Evolutionary conservation across 108 stramenopile species (phyloP), one percentile per base, ranked within the genome.

Genomic region (Cyclotella cryptica): DNA sequence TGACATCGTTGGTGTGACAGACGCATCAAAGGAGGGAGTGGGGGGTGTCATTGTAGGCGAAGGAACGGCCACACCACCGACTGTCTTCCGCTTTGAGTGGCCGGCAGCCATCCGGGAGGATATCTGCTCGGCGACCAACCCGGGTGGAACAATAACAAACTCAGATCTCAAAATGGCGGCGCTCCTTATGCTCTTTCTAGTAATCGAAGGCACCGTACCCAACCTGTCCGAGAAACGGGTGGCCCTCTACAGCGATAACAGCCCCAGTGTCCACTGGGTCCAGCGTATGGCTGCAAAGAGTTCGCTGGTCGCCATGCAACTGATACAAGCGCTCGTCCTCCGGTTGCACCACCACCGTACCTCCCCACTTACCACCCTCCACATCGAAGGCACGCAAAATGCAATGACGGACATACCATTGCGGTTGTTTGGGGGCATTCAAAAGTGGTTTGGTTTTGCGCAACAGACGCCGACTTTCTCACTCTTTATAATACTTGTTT

Each of bases 11-110:
- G 78, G 78, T 0, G 26, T 79, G 3, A 64, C 64, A 0, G 70
- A 79, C 66, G 69, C 78, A 14, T 72, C 86, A 3, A 70, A 69
- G 0, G 51, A 22, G 21, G 86, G 83, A n/a, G 66, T 72, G 1
- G 85, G 81, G 0, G 52, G 58, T 9, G 3, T 61, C 7, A 39
- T 61, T 14, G 12, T 61, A 10, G 60, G 60, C 4, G 60, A 61
- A 12, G 2, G 70, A 26, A 46, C 29, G 7, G 60, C 6, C 0
- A 44, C 35, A 28, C 12, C 28, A 9, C 73, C 73, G 0, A 81
- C 80, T 2, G 74, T 75, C 0, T 81, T 81, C 47, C 46, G 74
- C 3, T 4, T 67, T n/a, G 61, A 68, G 11, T 74, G 80, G 80
- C 78, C 88, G 2, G 1, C 61, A 13, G 43, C 60, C 7, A 74